phyloP scores from a whole-genome alignment of 768 basidiomycete species.

The Solioccasus polychromus region DNA sequence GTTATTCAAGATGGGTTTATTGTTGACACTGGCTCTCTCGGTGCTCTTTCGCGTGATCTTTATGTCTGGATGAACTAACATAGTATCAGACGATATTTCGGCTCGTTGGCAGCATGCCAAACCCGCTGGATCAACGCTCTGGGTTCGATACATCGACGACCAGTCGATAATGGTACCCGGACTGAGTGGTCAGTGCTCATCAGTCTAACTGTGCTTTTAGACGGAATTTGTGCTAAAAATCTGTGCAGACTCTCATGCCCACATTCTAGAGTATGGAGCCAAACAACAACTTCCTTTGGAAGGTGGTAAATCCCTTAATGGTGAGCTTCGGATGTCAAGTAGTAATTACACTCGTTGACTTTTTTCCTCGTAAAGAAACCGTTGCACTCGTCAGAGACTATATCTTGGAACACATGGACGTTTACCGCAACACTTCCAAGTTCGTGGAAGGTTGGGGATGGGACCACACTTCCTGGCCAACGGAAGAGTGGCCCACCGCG shows the following conservation, averaged over 20 bases:
- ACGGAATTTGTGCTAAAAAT: too few species aligned
- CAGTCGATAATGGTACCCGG: conserved; percentile 71
- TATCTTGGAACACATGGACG: conserved; percentile 55
- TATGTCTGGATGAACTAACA: conserved; percentile 1
- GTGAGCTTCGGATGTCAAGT: conserved; percentile 28
- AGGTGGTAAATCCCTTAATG: conserved; percentile 56
- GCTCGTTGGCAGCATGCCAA: conserved; percentile 36
- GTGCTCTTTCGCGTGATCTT: conserved; percentile 36
- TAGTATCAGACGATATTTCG: conserved; percentile 39
- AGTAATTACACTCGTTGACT: neutral
- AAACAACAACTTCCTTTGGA: conserved; percentile 61
- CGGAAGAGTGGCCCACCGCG: conserved; percentile 60
- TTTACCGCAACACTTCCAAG: conserved; percentile 52
- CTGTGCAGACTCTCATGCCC: conserved; percentile 70
- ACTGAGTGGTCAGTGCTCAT: conserved; percentile 54
- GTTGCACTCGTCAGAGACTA: conserved; percentile 58
- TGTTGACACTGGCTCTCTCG: conserved; percentile 50
- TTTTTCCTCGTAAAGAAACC: conserved; percentile 45
- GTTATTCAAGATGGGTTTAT: conserved; percentile 53
- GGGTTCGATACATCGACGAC: conserved; percentile 48
- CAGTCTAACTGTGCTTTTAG: too few species aligned
- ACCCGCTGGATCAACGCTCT: conserved; percentile 27
- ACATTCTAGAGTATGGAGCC: conserved; percentile 77
- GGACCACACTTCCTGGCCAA: conserved; percentile 82
- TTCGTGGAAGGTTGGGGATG: conserved; percentile 84